Evolutionary conservation across 768 basidiomycete species (phyloP).

Genomic region (Russula abietina): DNA sequence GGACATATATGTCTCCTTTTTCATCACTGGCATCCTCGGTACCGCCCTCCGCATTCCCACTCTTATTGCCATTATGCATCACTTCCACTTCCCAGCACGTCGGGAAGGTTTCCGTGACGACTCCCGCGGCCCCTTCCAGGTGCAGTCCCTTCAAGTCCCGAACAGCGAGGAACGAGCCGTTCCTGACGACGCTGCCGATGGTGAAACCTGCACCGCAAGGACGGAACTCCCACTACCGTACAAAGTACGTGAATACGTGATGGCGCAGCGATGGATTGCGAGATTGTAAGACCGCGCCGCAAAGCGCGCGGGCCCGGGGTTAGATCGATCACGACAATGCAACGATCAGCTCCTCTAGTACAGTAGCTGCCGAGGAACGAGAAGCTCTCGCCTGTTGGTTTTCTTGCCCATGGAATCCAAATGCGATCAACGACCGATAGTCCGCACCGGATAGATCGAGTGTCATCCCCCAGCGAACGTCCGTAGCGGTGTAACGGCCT

Average conservation of each 20-base stretch:
- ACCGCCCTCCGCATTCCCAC: not conserved
- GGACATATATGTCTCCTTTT: constrained; percentile 16
- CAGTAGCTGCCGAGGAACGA: not conserved
- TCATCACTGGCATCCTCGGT: constrained; percentile 13
- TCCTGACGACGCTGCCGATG: constrained; percentile 12
- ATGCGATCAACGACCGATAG: constrained; percentile 18
- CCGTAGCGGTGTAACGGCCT: constrained; percentile 22
- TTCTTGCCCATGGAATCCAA: constrained; percentile 21
- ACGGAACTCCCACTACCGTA: constrained; percentile 17
- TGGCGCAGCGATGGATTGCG: no score
- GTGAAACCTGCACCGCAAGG: constrained; percentile 15
- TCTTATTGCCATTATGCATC: constrained; percentile 12
- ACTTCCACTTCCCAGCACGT: constrained; percentile 25
- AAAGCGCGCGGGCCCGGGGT: no score
- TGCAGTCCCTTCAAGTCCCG: constrained; percentile 14
- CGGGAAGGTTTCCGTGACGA: constrained; percentile 20
- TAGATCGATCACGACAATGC: not conserved
- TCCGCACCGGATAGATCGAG: constrained; percentile 24
- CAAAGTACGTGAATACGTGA: no score
- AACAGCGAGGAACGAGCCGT: constrained; percentile 3
- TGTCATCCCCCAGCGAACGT: constrained; percentile 22
- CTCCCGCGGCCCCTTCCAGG: not conserved
- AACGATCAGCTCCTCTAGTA: not conserved
- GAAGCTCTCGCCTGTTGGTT: constrained; percentile 21
- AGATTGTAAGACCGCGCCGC: no score